Evolutionary conservation across 768 basidiomycete genomes (phyloP).

Genomic region (Chlorophyllum brunneum): DNA sequence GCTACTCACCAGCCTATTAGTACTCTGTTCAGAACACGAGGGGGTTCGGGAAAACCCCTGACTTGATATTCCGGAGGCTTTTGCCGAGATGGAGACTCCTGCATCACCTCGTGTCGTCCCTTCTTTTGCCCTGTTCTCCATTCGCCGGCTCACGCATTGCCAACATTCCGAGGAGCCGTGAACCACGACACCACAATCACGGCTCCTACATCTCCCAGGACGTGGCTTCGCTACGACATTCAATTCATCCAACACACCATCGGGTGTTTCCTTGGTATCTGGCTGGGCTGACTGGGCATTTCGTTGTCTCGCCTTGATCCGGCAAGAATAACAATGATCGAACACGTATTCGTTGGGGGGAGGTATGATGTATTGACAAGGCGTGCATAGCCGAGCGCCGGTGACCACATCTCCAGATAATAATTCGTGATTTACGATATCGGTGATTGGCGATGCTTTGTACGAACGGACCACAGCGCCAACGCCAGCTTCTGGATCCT

Average conservation of each 20-base stretch:
- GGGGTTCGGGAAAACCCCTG: background rate
- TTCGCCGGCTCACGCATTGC: constrained; percentile 10
- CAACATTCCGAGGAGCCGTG: constrained; percentile 9
- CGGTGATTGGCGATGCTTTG: background rate
- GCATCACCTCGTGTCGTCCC: background rate
- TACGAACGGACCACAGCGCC: background rate
- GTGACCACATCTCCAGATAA: background rate
- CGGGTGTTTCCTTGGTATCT: background rate
- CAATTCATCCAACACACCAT: background rate
- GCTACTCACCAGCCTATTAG: constrained; percentile 5
- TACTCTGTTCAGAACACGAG: constrained; percentile 5
- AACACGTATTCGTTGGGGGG: background rate
- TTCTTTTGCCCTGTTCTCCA: background rate
- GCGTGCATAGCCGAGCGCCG: constrained; percentile 4
- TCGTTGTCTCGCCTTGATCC: background rate
- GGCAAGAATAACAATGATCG: background rate
- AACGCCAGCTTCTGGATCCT: background rate
- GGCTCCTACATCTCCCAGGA: constrained; percentile 5
- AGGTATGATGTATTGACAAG: constrained; percentile 8
- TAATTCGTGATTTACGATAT: constrained; percentile 2
- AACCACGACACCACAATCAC: background rate
- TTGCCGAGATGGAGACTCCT: constrained; percentile 2
- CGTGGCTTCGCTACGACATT: background rate
- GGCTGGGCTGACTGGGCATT: too few relatives aligned
- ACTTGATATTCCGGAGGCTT: background rate